Evolutionary conservation across 352 stramenopile genomes (phyloP), one percentile per base, ranked within the genome.

Genomic region (Globisporangium barbulae): DNA sequence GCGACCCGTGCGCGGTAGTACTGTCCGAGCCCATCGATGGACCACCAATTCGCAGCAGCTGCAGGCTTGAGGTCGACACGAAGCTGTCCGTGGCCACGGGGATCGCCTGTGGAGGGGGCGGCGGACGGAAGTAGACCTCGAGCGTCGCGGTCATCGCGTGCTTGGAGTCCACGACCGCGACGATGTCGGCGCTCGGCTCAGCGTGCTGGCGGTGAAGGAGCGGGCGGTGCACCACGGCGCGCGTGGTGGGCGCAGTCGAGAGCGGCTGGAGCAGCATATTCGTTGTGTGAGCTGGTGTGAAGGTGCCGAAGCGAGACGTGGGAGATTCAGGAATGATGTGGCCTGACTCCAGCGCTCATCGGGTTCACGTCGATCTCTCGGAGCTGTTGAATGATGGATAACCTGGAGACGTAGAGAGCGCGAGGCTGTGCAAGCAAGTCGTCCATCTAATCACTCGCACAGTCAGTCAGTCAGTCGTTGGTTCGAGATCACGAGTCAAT

Each of bases 161-260:
- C 28, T 37, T 44, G 44, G 42, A 37, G 7, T 63, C 57, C 6
- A 33, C 57, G 15, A 63, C 31, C 21, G 57, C 57, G 28, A 63
- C 47, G 22, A 63, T 63, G 57, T 63, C 57, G 15, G 33, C 57
- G 9, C 42, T 63, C 33, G 57, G 57, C 30, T 63, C 44, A 2
- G 42, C 31, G 41, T 63, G 19, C 6, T 63, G 42, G 0, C 28
- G 42, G 28, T 39, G 22, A 42, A 63, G 28, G 21, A 63, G 39
- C n/a, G 57, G 57, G 5, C 22, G 30, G 19, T 42, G 57, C 5
- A 53, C 13, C 42, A 63, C 19, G 21, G 47, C 21, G 31, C 47
- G 47, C 10, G 22, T 35, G 25, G 30, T 9, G 5, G 17, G 19
- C 21, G 25, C 25, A 5, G 56, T 47, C 3, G 57, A 39, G 21